These are phyloP conservation scores for Kingdonia uniflora DNA, from an alignment of 164 flowering plant genomes.

Conservation along the genomic window DNA sequence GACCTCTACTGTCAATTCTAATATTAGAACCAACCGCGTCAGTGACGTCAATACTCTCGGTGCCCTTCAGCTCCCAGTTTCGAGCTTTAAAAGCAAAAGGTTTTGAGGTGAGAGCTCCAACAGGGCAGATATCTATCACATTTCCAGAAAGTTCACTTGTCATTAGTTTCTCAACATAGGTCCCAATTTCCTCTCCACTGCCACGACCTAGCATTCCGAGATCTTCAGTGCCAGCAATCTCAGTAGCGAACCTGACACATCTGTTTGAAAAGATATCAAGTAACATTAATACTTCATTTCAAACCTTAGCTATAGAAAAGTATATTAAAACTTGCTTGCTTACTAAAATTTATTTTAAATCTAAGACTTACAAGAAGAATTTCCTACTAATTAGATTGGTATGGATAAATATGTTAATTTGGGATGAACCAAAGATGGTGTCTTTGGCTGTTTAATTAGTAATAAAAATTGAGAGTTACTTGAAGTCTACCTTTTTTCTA, in stretches of 20 bases:
- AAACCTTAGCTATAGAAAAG: not conserved
- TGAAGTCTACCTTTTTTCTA: too few relatives aligned
- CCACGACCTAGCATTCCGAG: conserved; percentile 99
- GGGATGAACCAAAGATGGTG: too few relatives aligned
- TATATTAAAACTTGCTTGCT: not conserved
- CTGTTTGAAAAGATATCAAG: conserved; percentile 27
- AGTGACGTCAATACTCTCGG: conserved; percentile 92
- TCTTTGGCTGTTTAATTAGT: too few relatives aligned
- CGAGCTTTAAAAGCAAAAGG: conserved; percentile 99
- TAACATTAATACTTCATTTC: conserved; percentile 2
- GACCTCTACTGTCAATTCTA: conserved; percentile 97
- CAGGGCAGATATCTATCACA: conserved; percentile 98
- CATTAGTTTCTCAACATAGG: conserved; percentile 96
- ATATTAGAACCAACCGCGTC: conserved; percentile 99
- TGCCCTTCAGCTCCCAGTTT: conserved; percentile 95
- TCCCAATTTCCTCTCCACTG: conserved; percentile 99
- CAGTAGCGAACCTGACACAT: conserved; percentile 98
- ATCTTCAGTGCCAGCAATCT: conserved; percentile 95
- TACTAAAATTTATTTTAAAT: too few relatives aligned
- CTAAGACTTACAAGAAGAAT: too few relatives aligned
- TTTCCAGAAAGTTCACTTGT: conserved; percentile 98
- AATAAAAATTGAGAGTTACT: too few relatives aligned
- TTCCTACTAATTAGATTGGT: too few relatives aligned
- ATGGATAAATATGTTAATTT: too few relatives aligned
- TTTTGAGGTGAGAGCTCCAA: conserved; percentile 94